A percentile compares a stretch with the other conserved stretches of the same genome.
These are phyloP conservation scores for Aristolochia contorta DNA, from an alignment of 164 flowering plant species.

Conservation along the genomic window DNA sequence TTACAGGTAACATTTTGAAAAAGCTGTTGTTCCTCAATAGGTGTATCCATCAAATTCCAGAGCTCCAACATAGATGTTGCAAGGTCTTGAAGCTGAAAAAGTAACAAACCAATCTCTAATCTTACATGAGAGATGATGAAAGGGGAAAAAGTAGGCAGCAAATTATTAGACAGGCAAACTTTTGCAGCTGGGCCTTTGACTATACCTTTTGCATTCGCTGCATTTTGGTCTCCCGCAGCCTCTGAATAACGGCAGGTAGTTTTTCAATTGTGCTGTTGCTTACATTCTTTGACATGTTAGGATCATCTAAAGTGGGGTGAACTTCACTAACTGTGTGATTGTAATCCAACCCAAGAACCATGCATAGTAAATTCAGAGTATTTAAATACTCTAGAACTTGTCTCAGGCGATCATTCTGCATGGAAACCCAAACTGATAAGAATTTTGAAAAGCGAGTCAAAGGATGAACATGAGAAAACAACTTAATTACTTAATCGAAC, in stretches of 20 bases:
- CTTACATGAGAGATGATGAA: no score
- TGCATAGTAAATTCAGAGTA: constrained; percentile 42
- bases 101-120: not conserved
- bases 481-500: not conserved
- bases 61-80: constrained; percentile 61
- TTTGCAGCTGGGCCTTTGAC: not conserved
- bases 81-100: constrained; percentile 63
- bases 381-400: constrained; percentile 40
- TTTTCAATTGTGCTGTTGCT: constrained; percentile 36
- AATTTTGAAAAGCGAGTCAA: no score
- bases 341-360: constrained; percentile 70
- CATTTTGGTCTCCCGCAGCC: constrained; percentile 42
- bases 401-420: constrained; percentile 56
- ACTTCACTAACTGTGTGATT: constrained; percentile 35
- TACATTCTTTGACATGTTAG: constrained; percentile 32
- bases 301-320: constrained; percentile 44
- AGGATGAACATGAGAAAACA: not conserved
- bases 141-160: no score
- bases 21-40: constrained; percentile 59
- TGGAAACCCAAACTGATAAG: not conserved
- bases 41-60: constrained; percentile 88
- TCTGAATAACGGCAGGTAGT: constrained; percentile 30
- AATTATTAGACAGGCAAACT: no score
- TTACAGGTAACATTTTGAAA: constrained; percentile 68
- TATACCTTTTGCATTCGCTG: constrained; percentile 58